Evolutionary conservation across 768 basidiomycete genomes (phyloP).

Genomic region (Lentinus tigrinus): DNA sequence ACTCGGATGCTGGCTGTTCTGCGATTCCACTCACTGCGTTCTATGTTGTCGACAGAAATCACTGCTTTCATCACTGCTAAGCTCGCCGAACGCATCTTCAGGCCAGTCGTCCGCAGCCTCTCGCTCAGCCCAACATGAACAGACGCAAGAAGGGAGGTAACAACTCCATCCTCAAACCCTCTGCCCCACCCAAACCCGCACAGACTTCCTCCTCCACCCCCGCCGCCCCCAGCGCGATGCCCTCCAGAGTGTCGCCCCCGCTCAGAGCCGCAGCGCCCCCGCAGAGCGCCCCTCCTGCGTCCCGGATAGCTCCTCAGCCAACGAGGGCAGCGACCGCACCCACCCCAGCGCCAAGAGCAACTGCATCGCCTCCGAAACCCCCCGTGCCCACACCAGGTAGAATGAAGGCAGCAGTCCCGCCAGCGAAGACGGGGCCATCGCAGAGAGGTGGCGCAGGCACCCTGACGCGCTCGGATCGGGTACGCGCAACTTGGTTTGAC

Average conservation of each 20-base stretch:
- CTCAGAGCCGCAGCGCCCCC: conserved; percentile 2
- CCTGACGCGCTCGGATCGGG: conserved; percentile 11
- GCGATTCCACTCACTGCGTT: conserved; percentile 10
- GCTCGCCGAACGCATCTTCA: conserved; percentile 14
- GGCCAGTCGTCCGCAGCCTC: conserved; percentile 1
- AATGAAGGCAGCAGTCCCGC: not conserved
- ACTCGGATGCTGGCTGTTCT: conserved; percentile 2
- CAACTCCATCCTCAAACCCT: conserved; percentile 8
- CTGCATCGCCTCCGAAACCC: conserved; percentile 7
- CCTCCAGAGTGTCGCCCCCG: conserved; percentile 9
- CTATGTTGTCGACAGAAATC: conserved; percentile 18
- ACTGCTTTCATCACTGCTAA: conserved; percentile 12
- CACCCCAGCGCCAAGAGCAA: not conserved
- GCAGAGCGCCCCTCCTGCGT: not conserved
- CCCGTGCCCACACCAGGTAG: not conserved
- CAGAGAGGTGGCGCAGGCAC: not conserved
- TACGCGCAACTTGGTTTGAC: conserved; percentile 9
- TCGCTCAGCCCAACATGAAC: conserved; percentile 13
- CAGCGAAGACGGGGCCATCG: not conserved
- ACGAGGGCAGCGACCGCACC: not conserved
- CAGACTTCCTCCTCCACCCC: conserved; percentile 5
- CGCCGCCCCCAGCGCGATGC: not conserved
- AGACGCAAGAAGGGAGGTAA: conserved; percentile 7
- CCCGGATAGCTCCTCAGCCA: conserved; percentile 6
- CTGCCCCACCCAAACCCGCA: conserved; percentile 13